phyloP scores from a whole-genome alignment of 2,329 filamentous ascomycete genomes.

The Scytalidium sp. region DNA sequence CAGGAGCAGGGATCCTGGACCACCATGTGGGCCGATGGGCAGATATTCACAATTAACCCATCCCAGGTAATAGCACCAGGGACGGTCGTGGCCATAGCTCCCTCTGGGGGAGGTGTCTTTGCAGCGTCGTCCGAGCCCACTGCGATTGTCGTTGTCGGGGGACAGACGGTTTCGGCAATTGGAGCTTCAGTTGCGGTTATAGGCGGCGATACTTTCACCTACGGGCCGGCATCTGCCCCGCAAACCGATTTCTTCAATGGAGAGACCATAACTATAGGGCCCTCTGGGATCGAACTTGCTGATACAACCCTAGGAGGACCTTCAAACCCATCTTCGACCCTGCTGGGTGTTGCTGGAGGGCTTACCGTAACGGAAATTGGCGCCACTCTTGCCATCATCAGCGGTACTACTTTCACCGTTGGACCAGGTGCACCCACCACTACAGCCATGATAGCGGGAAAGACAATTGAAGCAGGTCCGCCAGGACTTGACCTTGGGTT shows the following conservation, averaged over 20 bases:
- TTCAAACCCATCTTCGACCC: conserved; percentile 14
- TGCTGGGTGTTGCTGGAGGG: conserved; percentile 22
- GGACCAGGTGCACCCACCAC: conserved; percentile 40
- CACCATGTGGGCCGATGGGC: conserved; percentile 17
- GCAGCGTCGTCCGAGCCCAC: conserved; percentile 14
- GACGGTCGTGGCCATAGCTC: conserved; percentile 16
- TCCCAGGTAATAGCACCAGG: conserved; percentile 20
- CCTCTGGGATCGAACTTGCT: conserved; percentile 15
- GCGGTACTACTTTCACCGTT: conserved; percentile 48
- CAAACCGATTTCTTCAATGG: conserved; percentile 19
- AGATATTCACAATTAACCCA: conserved; percentile 23
- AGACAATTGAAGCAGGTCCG: conserved; percentile 50
- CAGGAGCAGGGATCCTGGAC: conserved; percentile 19
- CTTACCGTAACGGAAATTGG: conserved; percentile 24
- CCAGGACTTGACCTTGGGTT: conserved; percentile 36
- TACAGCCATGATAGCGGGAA: conserved; percentile 45
- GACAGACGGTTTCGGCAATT: conserved; percentile 17
- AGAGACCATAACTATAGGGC: conserved; percentile 20
- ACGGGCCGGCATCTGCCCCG: conserved; percentile 13
- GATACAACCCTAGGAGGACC: conserved; percentile 17
- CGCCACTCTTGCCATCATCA: conserved; percentile 40
- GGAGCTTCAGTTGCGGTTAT: conserved; percentile 16
- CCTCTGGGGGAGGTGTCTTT: conserved; percentile 8
- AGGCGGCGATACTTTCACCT: conserved; percentile 14
- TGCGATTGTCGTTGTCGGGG: conserved; percentile 19